Evolutionary conservation across 2,329 filamentous ascomycete genomes (phyloP).

Genomic region (Alternaria sp.): DNA sequence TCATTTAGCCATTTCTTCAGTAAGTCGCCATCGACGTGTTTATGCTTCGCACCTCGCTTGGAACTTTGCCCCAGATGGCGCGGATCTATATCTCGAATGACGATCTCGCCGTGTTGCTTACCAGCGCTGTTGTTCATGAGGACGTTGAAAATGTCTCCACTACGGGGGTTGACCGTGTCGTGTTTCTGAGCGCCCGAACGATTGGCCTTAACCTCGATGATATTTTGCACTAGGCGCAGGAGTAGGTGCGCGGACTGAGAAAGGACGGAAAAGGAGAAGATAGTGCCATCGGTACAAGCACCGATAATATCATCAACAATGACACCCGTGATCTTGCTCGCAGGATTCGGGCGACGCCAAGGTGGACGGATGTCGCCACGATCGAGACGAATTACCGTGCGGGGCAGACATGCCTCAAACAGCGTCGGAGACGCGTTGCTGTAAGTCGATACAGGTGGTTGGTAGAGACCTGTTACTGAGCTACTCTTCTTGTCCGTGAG

Average conservation of each 20-base stretch:
- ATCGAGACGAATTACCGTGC: slow-evolving; percentile 59
- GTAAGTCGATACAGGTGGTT: slow-evolving; percentile 28
- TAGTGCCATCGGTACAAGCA: slow-evolving; percentile 61
- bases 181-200: slow-evolving; percentile 26
- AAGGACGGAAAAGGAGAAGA: slow-evolving; percentile 70
- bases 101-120: slow-evolving; percentile 28
- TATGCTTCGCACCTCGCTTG: slow-evolving; percentile 32
- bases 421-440: slow-evolving; percentile 44
- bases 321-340: slow-evolving; percentile 45
- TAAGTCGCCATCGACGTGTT: slow-evolving; percentile 56
- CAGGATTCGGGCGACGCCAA: slow-evolving; percentile 40
- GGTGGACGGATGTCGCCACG: slow-evolving; percentile 56
- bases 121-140: slow-evolving; percentile 38
- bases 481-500: slow-evolving; percentile 46
- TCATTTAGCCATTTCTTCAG: slow-evolving; percentile 45
- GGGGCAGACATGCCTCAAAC: slow-evolving; percentile 55
- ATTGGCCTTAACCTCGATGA: slow-evolving; percentile 52
- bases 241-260: slow-evolving; percentile 69
- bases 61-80: slow-evolving; percentile 25
- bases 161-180: slow-evolving; percentile 23
- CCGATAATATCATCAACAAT: slow-evolving; percentile 59
- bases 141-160: slow-evolving; percentile 32
- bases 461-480: slow-evolving; percentile 43
- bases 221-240: slow-evolving; percentile 75
- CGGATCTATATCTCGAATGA: slow-evolving; percentile 41